Evolutionary conservation across 2,329 filamentous ascomycete species (phyloP).

Genomic region (Trichoderma gracile): DNA sequence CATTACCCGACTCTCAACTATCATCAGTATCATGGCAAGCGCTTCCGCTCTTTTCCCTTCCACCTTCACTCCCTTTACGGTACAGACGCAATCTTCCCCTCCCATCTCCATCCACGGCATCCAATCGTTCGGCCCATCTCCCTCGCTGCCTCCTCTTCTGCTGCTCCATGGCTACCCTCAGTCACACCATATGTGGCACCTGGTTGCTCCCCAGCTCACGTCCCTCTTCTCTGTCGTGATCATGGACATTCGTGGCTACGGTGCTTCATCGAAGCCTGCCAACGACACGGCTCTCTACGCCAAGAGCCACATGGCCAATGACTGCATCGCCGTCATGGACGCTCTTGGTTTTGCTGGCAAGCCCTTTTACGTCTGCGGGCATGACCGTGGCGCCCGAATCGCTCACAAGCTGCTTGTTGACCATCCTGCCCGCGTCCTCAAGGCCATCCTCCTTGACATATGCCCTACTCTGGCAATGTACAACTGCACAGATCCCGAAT

Average conservation of each 20-base stretch:
- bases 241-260: slow-evolving; percentile 55
- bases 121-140: slow-evolving; percentile 3
- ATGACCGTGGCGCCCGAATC: slow-evolving; percentile 59
- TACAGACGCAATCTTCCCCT: slow-evolving; percentile 9
- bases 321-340: slow-evolving; percentile 50
- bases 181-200: slow-evolving; percentile 55
- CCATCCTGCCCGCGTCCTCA: slow-evolving; percentile 43
- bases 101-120: slow-evolving; percentile 19
- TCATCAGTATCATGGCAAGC: background rate
- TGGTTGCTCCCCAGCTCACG: slow-evolving; percentile 43
- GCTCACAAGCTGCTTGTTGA: slow-evolving; percentile 56
- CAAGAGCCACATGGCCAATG: slow-evolving; percentile 52
- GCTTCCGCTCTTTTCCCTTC: background rate
- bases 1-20: background rate
- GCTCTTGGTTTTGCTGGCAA: slow-evolving; percentile 38
- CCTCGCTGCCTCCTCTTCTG: slow-evolving; percentile 45
- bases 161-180: slow-evolving; percentile 57
- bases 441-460: slow-evolving; percentile 52
- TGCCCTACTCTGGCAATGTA: slow-evolving; percentile 59
- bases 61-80: slow-evolving; percentile 10
- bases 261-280: slow-evolving; percentile 49
- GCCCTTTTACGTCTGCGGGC: slow-evolving; percentile 53
- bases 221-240: slow-evolving; percentile 46
- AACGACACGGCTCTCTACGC: slow-evolving; percentile 41
- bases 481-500: slow-evolving; percentile 42